Base-by-base conservation (phyloP, 208 protist species). In the Crithidia mellificae region DNA sequence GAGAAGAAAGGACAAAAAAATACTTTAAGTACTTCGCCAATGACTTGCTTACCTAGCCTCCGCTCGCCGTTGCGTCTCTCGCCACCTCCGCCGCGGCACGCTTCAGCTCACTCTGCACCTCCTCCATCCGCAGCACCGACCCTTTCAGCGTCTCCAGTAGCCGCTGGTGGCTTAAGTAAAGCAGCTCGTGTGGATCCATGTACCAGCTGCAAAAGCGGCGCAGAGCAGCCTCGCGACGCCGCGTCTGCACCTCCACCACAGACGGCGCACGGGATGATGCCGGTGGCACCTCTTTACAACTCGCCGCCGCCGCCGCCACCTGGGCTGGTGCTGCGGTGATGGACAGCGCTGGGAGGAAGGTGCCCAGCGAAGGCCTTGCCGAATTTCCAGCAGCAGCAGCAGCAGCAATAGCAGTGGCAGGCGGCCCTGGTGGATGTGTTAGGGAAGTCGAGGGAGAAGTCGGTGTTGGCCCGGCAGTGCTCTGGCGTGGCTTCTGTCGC, bases 121-220 rank as follows among this genome's bases (percentile, higher is more conserved):
- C 78, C 49, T 77, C 83, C 63, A 85, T 87, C 15, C 68, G 63
- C 32, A 93, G 65, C 34, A 93, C 87, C 12, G 90, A 83, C 15
- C 49, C 66, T 38, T 86, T 81, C 51, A 95, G 66, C 3, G 81
- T 82, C 25, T 74, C 51, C 17, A 95, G 63, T 29, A 95, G 65
- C 3, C 87, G 74, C n/a, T 77, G 77, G 34, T 95, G 90, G 59
- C 85, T 92, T 29, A 90, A 79, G 63, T 77, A 76, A 36, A 95
- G 81, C 1, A 95, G 70, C 63, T 85, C 70, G 49, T 91, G 80
- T 1, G 90, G 85, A 12, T 85, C 74, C 15, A 95, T 93, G 63
- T 89, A 92, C 87, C 90, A 95, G 29, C 87, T 84, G 61, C 85
- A 87, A 20, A 61, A 69, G n/a, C 63, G 62, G 3, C 70, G 70